Base-by-base conservation (phyloP, 2,329 filamentous ascomycete genomes). In the Lachnum nothofagi region DNA sequence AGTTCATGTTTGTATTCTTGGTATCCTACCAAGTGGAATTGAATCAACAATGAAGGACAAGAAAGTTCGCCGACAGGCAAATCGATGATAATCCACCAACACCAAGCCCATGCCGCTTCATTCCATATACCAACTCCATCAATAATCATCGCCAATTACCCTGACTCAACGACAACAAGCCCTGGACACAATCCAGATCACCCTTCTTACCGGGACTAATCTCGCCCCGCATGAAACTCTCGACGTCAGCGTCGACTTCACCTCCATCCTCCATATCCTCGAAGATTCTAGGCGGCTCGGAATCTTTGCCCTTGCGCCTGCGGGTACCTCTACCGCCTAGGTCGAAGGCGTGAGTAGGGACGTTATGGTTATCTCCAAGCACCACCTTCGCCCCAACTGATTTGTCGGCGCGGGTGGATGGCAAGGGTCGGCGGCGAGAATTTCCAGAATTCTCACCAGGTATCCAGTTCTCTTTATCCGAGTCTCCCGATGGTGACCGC, bases 391-490 rank as follows among this genome's bases (percentile, higher is more conserved):
- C 40, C 5, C 48, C 35, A 23, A 38, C 29, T 34, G 47, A 46
- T 12, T 57, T 62, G 23, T 55, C 54, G 44, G 46, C 60, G 45
- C 42, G 53, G 48, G 48, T 58, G 53, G 65, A 61, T 22, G 65
- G 63, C 29, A 62, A 44, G 55, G 58, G 60, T 37, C 57, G 60
- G 35, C 47, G 63, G 52, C 54, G 67, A 44, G 67, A 60, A 53
- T 69, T 71, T 7, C 67, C 72, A 35, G 69, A 72, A 38, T 74
- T 72, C 54, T 74, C 73, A 54, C 72, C 74, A 1, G 74, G 83
- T 62, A 73, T 79, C 78, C 89, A 94, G 64, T 97, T 97, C 71
- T 97, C 91, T 70, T 97, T 97, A 66, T 97, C 91, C 1, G 89
- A 95, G 61, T 95, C 91, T 42, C 81, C 74, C 66, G 70, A 79